phyloP scores from a whole-genome alignment of 176 grass and related monocot genomes.

The Dactylis glomerata region DNA sequence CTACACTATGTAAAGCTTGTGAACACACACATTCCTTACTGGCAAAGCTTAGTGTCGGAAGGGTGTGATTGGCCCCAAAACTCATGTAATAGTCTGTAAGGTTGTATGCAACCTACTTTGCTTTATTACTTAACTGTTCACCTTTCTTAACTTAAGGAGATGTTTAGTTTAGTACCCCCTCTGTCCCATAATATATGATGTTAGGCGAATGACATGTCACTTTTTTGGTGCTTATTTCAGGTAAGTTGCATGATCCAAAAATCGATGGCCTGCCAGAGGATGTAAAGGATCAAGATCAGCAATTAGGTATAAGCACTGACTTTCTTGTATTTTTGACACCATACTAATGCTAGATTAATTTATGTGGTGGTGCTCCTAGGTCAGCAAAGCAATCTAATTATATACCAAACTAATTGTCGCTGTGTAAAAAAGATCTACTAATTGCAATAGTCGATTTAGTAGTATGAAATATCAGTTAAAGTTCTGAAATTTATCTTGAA shows the following conservation, averaged over 20 bases:
- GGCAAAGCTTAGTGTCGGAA: neutral
- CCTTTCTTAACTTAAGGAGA: neutral
- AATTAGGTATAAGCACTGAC: neutral
- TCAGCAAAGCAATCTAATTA: neutral
- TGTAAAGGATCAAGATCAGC: neutral
- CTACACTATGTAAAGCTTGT: neutral
- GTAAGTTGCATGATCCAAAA: neutral
- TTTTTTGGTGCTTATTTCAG: slow-evolving; percentile 1
- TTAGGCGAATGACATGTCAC: neutral
- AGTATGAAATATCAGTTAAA: neutral
- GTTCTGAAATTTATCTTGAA: neutral
- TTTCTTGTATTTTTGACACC: neutral
- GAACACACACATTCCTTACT: neutral
- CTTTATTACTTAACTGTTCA: neutral
- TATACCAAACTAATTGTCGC: neutral
- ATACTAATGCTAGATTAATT: neutral
- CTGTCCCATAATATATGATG: too few relatives aligned
- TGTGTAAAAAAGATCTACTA: neutral
- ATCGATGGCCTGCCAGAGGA: neutral
- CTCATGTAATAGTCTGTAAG: neutral
- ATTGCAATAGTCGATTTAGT: neutral
- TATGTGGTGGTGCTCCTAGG: neutral
- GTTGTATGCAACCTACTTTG: neutral
- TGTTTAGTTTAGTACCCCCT: neutral
- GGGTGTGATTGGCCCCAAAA: neutral